These are phyloP conservation scores for Tothia fuscella DNA, from an alignment of 2,329 filamentous ascomycete genomes.

Conservation along the genomic window DNA sequence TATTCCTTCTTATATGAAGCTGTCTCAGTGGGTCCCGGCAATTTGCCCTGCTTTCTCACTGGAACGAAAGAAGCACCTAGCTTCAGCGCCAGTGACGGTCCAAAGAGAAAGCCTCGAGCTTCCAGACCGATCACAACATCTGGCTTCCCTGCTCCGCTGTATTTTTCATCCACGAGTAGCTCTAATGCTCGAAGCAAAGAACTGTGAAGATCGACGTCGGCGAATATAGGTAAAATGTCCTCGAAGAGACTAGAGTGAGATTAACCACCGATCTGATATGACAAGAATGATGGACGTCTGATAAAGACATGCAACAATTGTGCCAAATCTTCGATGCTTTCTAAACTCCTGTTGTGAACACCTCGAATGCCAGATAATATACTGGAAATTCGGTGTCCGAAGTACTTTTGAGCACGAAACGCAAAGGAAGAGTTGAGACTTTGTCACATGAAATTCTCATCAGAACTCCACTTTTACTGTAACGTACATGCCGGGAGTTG, in stretches of 20 bases:
- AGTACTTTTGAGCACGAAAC: no score
- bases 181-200: constrained; percentile 75
- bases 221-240: constrained; percentile 95
- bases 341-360: no score
- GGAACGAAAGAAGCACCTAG: constrained; percentile 82
- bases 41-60: constrained; percentile 89
- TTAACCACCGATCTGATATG: no score
- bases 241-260: no score
- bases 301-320: no score
- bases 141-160: constrained; percentile 48
- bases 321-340: no score
- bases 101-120: constrained; percentile 90
- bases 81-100: constrained; percentile 72
- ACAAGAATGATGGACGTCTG: no score
- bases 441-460: no score
- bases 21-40: constrained; percentile 78
- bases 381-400: no score
- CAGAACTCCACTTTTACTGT: no score
- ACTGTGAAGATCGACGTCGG: constrained; percentile 59
- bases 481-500: constrained; percentile 82
- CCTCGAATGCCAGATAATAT: no score
- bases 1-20: constrained; percentile 93
- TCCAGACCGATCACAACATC: constrained; percentile 92
- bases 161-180: constrained; percentile 60
- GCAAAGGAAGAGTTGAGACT: no score